A percentile compares a stretch with the other conserved stretches of the same genome.
Evolutionary conservation across 139 green algal genomes (phyloP).

Genomic region (Asterochloris erici): DNA sequence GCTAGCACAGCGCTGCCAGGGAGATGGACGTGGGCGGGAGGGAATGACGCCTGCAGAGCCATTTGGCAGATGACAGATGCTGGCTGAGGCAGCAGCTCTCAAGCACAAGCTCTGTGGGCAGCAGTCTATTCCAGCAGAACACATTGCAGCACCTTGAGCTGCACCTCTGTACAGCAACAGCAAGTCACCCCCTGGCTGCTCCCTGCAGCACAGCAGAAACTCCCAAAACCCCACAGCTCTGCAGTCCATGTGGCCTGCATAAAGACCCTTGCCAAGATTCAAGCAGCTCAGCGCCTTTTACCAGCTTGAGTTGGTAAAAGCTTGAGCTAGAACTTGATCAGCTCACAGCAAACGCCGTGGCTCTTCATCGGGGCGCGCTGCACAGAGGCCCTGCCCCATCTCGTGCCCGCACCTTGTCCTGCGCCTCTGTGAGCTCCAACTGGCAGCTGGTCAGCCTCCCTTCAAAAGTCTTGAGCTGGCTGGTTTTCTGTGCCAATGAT

Average conservation of each 20-base stretch:
- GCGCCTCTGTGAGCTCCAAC: constrained; percentile 42
- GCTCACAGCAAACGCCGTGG: background rate
- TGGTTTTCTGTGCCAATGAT: constrained; percentile 34
- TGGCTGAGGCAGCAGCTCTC: too few species aligned
- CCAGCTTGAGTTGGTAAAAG: background rate
- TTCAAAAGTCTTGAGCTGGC: constrained; percentile 45
- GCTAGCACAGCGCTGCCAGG: background rate
- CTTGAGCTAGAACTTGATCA: background rate
- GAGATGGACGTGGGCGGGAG: background rate
- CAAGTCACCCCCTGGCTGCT: too few species aligned
- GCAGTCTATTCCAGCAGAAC: too few species aligned
- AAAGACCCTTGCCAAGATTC: background rate
- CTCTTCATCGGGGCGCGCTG: too few species aligned
- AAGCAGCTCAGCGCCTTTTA: too few species aligned
- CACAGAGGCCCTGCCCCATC: background rate
- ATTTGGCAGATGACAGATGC: too few species aligned
- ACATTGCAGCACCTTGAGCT: too few species aligned
- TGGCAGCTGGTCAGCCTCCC: constrained; percentile 36
- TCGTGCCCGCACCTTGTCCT: constrained; percentile 30
- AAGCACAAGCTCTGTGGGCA: too few species aligned
- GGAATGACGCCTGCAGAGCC: background rate
- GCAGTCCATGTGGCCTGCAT: too few species aligned
- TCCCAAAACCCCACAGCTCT: too few species aligned
- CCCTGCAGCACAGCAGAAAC: too few species aligned
- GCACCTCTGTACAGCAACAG: too few species aligned